Evolutionary conservation across 1,284 basidiomycete genomes (phyloP), one percentile per base, ranked within the genome.

Genomic region (Entoloma clypeatum): DNA sequence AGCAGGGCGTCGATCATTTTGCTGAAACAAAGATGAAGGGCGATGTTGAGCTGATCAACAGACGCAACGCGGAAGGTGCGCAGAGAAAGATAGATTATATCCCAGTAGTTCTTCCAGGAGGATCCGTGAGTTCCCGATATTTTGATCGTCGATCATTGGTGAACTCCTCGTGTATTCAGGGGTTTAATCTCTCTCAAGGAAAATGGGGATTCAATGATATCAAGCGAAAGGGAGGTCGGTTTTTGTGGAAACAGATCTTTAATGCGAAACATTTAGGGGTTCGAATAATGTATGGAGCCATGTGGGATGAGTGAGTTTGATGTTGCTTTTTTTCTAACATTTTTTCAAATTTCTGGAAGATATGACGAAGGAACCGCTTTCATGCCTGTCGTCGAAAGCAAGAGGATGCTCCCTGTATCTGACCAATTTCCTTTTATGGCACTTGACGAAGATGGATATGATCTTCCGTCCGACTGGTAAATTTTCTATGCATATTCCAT

Each of bases 361-460:
- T 88, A 88, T 48, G 85, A 88, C 50, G 84, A 87, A 63, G 86
- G 86, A 21, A 88, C 85, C 0, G 83, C 78, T 3, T 76, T 83
- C 50, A 70, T 89, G 64, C 86, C 86, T 4, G 72, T 78, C 16
- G 75, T 86, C 2, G 60, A 75, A 34, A 65, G 72, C 44, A 76
- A 76, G 45, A 64, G 71, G 13, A 64, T 73, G 41, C 62, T 86
- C 1, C 85, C 85, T 11, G 64, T 69, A 37, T 74, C 73, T 17
- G 72, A 78, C 11, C 67, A 67, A 32, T 76, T 65, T 49, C 67
- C 62, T 5, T 84, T 87, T 54, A 60, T 86, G 52, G 80, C 82
- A 5, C 65, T 85, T 10, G 85, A 88, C 52, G 75, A 74, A 50
- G 84, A 87, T 49, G 82, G 82, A 3, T 73, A 78, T 49, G 81